Base-by-base conservation (phyloP, 306 rosid genomes). In the Fragaria iinumae region DNA sequence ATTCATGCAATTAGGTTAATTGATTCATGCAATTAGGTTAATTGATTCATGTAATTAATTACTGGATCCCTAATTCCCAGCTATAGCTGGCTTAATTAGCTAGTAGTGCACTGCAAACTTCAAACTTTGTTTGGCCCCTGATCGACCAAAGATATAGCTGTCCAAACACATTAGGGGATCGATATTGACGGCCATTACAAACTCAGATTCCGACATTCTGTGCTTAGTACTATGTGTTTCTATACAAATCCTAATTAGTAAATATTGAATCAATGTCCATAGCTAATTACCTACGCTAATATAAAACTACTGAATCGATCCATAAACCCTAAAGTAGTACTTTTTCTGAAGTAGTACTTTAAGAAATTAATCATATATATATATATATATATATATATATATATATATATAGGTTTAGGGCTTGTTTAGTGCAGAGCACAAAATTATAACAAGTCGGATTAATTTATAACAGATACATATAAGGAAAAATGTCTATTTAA, bases 1-100 rank as follows among this genome's bases (percentile, higher is more conserved):
- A n/a, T n/a, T n/a, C n/a, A n/a, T n/a, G n/a, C n/a, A n/a, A n/a
- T n/a, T n/a, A n/a, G n/a, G n/a, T n/a, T n/a, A n/a, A n/a, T n/a
- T 69, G 67, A 80, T 69, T 69, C 60, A 60, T 63, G 80, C 57
- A 56, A 27, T 5, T 52, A 52, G 18, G 8, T 38, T 38, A 55
- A n/a, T 29, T 67, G 34, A 23, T 57, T 57, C 10, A 57, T 21
- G 32, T 25, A 25, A 25, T 25, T 57, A 23, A 21, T n/a, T 55
- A 8, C 29, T 21, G 64, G 64, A 57, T 21, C 64, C 64, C 64
- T 57, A 21, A 57, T 57, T 57, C 64, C 16, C 64, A 57, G 34
- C 16, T 57, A 55, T 55, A 55, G 62, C 29, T 55, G 14, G 62
- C 13, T 34, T 17, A 50, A 13, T 4, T 52, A 53, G 32, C 64